Evolutionary conservation across 495 filamentous ascomycete species (phyloP).

Genomic region (Xylaria flabelliformis): DNA sequence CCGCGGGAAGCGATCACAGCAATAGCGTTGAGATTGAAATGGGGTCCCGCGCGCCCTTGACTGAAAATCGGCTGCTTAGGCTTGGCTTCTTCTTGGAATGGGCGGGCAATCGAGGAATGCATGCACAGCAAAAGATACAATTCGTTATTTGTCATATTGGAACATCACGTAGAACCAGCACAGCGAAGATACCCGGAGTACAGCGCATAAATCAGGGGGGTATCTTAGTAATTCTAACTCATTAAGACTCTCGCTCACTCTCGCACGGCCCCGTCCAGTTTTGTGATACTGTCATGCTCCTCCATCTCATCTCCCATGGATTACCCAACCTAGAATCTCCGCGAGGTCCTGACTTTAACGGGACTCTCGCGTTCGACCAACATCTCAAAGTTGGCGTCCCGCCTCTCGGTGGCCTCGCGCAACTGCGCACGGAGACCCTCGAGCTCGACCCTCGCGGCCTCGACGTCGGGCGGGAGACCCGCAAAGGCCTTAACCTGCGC

Average conservation of each 20-base stretch:
- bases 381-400: constrained; percentile 74
- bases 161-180: constrained; percentile 26
- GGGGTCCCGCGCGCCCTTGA: neutral
- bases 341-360: constrained; percentile 39
- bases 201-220: constrained; percentile 20
- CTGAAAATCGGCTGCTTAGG: neutral
- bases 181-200: constrained; percentile 33
- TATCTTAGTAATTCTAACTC: constrained; percentile 29
- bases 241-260: constrained; percentile 21
- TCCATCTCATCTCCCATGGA: neutral
- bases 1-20: constrained; percentile 55
- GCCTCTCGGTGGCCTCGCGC: constrained; percentile 57
- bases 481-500: constrained; percentile 64
- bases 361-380: constrained; percentile 60
- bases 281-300: neutral
- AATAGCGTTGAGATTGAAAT: constrained; percentile 35
- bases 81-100: neutral
- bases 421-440: constrained; percentile 69
- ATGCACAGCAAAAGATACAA: constrained; percentile 21
- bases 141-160: constrained; percentile 23
- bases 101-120: neutral
- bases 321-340: constrained; percentile 9
- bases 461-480: constrained; percentile 71
- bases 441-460: constrained; percentile 69
- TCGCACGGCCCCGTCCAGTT: neutral